Evolutionary conservation across 768 basidiomycete species (phyloP), one percentile per base, ranked within the genome.

Genomic region (Podaxis carcinomalis): DNA sequence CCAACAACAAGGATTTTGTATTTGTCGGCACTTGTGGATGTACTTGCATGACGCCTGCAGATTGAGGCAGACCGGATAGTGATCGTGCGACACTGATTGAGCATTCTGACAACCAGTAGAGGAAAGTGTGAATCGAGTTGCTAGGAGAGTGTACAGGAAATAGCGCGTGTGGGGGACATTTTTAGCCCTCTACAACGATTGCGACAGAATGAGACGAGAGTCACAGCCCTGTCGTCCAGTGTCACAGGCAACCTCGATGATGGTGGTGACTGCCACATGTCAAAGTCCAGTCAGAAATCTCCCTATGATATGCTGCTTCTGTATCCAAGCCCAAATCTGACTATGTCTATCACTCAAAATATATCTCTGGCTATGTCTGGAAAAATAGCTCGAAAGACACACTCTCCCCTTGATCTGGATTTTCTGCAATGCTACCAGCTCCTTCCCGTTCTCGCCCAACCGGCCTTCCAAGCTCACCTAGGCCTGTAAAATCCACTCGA

Each of bases 1-100:
- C 96, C 96, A 21, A 98, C 78, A 44, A 98, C 85, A 27, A 98
- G 75, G 36, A 98, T 79, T 74, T 90, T 95, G 77, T 83, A 92
- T 67, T 86, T 90, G 64, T 82, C 76, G 64, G 49, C 11, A 11
- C 76, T 78, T 19, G 74, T 70, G 27, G 70, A 67, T 11, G 80
- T 78, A 64, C 77, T 78, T 23, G 76, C 75, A 60, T 67, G 57
- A 56, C 74, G 69, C 28, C 61, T 64, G 32, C 67, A 64, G 6
- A 63, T 37, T 6, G 57, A 61, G 36, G 57, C 23, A 19, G 50
- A 49, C 10, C 46, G 53, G 7, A 16, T 7, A 28, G 44, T 9
- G 10, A 23, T 21, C 14, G 46, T 21, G 11, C 44, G 44, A 27
- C 21, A 49, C 11, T 36, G 59, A 51, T 6, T 37, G 55, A 62